These are phyloP conservation scores for Cercospora beticola DNA, from an alignment of 2,329 filamentous ascomycete genomes.

Conservation along the genomic window DNA sequence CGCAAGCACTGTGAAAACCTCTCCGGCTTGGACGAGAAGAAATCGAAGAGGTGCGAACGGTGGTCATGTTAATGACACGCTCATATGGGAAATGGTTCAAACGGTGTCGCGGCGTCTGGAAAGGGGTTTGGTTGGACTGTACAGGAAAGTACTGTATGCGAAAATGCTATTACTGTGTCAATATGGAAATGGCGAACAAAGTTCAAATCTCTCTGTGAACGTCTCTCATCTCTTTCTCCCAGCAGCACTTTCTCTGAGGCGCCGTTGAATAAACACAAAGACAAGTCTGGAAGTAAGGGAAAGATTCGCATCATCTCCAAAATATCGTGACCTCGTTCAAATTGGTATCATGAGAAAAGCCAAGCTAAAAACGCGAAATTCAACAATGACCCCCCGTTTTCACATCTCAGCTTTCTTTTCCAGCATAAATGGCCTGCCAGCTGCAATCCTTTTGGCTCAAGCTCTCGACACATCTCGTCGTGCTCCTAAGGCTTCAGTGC, in stretches of 20 bases:
- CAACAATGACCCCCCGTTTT: not conserved
- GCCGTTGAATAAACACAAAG: not conserved
- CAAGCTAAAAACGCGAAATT: not conserved
- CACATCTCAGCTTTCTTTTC: not conserved
- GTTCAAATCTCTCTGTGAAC: not conserved
- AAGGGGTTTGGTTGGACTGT: not conserved
- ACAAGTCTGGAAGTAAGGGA: not conserved
- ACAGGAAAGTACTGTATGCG: not conserved
- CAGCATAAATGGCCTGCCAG: not conserved
- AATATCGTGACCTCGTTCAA: slow-evolving; percentile 3
- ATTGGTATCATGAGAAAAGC: slow-evolving; percentile 12
- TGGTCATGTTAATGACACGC: not conserved
- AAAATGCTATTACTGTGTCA: not conserved
- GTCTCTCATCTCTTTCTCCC: not conserved
- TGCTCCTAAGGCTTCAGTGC: not conserved
- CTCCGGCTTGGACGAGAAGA: not conserved
- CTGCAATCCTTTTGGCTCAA: not conserved
- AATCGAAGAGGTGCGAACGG: not conserved
- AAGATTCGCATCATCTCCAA: not conserved
- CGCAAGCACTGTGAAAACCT: not conserved
- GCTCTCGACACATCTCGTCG: not conserved
- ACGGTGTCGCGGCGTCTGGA: not conserved
- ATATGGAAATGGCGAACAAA: not conserved
- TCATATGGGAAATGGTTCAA: not conserved
- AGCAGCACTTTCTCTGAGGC: not conserved